These are phyloP conservation scores for Russula ochroleuca DNA, from an alignment of 768 basidiomycete species.

Conservation along the genomic window DNA sequence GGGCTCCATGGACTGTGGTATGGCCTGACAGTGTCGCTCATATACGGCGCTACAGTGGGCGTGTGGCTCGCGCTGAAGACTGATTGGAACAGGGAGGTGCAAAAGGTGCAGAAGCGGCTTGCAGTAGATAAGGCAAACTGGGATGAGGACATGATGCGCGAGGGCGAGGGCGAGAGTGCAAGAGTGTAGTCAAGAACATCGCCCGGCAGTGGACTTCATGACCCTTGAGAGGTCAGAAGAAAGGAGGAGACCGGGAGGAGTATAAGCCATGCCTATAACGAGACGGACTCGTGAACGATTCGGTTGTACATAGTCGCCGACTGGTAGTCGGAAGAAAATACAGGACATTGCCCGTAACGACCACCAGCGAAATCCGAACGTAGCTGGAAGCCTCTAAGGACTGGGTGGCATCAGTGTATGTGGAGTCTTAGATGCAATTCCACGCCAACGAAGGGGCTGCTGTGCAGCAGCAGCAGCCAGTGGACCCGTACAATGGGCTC, in stretches of 20 bases:
- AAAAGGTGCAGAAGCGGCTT: conserved; percentile 53
- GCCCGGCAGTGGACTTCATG: neutral
- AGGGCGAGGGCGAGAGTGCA: neutral
- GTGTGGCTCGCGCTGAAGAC: conserved; percentile 51
- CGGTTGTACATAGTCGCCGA: neutral
- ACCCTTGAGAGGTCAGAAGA: neutral
- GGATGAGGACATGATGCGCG: neutral
- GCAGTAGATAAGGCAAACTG: conserved; percentile 29
- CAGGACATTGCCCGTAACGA: neutral
- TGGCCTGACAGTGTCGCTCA: conserved; percentile 66
- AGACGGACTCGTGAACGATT: neutral
- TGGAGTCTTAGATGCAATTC: neutral
- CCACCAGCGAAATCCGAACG: neutral
- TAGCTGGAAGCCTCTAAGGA: neutral
- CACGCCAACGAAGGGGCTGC: neutral
- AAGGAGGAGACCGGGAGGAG: neutral
- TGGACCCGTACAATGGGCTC: too few species aligned
- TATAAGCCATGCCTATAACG: neutral
- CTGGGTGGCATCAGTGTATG: neutral
- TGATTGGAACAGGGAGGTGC: conserved; percentile 67
- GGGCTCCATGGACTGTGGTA: conserved; percentile 79
- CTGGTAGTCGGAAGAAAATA: neutral
- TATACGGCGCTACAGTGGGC: conserved; percentile 53
- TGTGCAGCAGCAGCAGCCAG: too few species aligned
- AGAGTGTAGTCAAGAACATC: neutral